phyloP scores from a whole-genome alignment of 1,284 basidiomycete species.

The Leccinum angustisporum region DNA sequence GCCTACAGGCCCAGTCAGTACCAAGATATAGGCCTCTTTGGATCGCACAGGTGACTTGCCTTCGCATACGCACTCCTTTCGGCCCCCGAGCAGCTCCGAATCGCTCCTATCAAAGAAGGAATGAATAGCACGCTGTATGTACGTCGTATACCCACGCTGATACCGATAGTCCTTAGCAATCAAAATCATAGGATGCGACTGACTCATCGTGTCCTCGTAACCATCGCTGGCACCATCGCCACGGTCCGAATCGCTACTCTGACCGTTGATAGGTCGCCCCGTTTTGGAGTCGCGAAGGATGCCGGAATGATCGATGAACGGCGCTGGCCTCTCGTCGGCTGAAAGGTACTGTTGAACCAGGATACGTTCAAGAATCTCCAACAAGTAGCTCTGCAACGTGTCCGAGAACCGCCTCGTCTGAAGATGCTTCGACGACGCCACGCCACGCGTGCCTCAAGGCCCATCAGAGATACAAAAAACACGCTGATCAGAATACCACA shows the following conservation, averaged over 20 bases:
- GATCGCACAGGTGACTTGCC: constrained; percentile 42
- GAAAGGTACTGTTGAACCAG: constrained; percentile 73
- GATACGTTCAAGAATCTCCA: constrained; percentile 71
- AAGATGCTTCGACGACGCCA: constrained; percentile 92
- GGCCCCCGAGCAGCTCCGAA: constrained; percentile 59
- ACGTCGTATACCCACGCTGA: constrained; percentile 3
- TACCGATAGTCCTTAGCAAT: constrained; percentile 6
- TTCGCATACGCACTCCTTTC: constrained; percentile 57
- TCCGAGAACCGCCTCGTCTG: constrained; percentile 91
- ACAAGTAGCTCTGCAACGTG: constrained; percentile 79
- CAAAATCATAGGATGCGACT: constrained; percentile 32
- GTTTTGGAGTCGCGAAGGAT: constrained; percentile 79
- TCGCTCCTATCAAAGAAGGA: constrained; percentile 87
- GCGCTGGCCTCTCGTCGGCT: constrained; percentile 79
- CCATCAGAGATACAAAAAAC: not conserved
- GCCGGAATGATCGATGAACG: constrained; percentile 83
- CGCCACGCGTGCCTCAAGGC: constrained; percentile 42
- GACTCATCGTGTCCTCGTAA: constrained; percentile 60
- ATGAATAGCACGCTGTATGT: constrained; percentile 74
- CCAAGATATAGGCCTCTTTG: not conserved
- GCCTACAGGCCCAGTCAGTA: constrained; percentile 4
- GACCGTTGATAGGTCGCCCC: constrained; percentile 67
- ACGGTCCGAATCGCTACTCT: constrained; percentile 5
- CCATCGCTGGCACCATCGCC: constrained; percentile 42
- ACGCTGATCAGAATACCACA: constrained; percentile 47